These are phyloP conservation scores for Mycotypha africana DNA, from an alignment of 371 early-diverging fungal species.

Conservation along the genomic window DNA sequence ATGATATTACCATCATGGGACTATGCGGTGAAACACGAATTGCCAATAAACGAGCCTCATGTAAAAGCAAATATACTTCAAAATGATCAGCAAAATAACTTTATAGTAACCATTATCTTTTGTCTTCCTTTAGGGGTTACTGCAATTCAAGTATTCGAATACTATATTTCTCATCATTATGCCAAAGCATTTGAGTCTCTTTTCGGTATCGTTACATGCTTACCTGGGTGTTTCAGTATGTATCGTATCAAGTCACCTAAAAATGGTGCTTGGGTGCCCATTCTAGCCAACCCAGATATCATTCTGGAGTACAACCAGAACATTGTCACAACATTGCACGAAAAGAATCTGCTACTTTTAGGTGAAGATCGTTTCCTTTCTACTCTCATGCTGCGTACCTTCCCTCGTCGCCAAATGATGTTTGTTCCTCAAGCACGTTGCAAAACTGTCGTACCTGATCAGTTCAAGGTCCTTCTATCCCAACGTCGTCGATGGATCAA, in stretches of 20 bases:
- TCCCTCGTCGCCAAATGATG: conserved; percentile 88
- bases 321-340: conserved; percentile 90
- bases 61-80: conserved; percentile 57
- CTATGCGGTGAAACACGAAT: conserved; percentile 86
- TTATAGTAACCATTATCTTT: background rate
- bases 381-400: conserved; percentile 90
- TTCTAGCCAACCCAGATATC: conserved; percentile 87
- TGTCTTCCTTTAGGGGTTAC: conserved; percentile 32
- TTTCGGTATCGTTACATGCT: conserved; percentile 97
- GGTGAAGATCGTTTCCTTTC: conserved; percentile 97
- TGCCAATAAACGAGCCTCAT: conserved; percentile 73
- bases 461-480: conserved; percentile 85
- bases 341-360: conserved; percentile 90
- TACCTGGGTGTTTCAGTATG: conserved; percentile 96
- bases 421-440: conserved; percentile 93
- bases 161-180: conserved; percentile 94
- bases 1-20: conserved; percentile 80
- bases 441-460: conserved; percentile 92
- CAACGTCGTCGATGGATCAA: conserved; percentile 99
- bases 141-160: conserved; percentile 85
- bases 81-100: conserved; percentile 22
- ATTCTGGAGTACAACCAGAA: conserved; percentile 87
- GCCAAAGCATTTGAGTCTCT: conserved; percentile 93
- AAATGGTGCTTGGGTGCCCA: conserved; percentile 75
- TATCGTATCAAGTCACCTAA: conserved; percentile 79